These are phyloP conservation scores for Erucastrum elatum DNA, from an alignment of 345 rosid genomes.

Conservation along the genomic window DNA sequence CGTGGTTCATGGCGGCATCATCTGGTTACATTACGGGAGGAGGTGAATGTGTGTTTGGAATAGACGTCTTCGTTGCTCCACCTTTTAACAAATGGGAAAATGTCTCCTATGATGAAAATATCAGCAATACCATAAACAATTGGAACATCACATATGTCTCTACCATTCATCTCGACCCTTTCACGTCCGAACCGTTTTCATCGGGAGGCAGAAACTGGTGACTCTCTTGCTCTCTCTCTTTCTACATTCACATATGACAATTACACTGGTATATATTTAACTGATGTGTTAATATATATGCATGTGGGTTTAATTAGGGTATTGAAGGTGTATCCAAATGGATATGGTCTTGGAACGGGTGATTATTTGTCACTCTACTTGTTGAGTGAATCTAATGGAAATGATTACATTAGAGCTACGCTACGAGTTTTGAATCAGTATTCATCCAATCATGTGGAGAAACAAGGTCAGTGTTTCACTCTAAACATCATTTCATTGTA, in stretches of 20 bases:
- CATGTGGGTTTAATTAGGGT: conserved; percentile 4
- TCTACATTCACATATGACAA: background rate
- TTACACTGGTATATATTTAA: background rate
- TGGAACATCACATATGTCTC: conserved; percentile 15
- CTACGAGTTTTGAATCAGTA: conserved; percentile 15
- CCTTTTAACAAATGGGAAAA: background rate
- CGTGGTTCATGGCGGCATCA: background rate
- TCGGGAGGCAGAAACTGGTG: conserved; percentile 29
- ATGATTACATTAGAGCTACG: conserved; percentile 16
- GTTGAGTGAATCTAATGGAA: conserved; percentile 16
- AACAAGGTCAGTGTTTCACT: conserved; percentile 14
- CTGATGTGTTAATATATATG: background rate
- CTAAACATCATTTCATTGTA: background rate
- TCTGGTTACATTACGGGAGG: background rate
- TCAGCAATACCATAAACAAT: background rate
- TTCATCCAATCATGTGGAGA: conserved; percentile 2
- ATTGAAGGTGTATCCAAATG: conserved; percentile 22
- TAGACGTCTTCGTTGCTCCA: conserved; percentile 23
- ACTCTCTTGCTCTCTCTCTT: background rate
- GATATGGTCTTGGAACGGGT: conserved; percentile 12
- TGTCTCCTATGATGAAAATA: conserved; percentile 2
- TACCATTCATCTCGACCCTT: background rate
- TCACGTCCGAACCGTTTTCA: background rate
- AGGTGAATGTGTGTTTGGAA: conserved; percentile 17
- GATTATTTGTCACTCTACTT: conserved; percentile 22